Evolutionary conservation across 1,139 yeast species (phyloP).

Genomic region (Taphrina flavorubra): DNA sequence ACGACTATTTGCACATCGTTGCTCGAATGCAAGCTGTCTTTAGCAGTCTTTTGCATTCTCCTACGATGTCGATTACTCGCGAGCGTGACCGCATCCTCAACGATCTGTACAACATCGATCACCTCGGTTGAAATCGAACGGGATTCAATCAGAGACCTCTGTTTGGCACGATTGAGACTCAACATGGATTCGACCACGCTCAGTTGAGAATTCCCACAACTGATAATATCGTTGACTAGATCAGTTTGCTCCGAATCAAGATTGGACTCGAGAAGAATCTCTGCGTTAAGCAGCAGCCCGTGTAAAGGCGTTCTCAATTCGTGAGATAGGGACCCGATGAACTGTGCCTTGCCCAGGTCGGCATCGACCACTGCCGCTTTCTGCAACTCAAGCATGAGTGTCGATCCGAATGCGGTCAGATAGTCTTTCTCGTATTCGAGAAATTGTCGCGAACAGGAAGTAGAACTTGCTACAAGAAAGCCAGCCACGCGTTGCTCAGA

Average conservation of each 20-base stretch:
- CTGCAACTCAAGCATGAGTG: conserved; percentile 20
- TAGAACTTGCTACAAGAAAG: neutral
- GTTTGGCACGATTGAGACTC: neutral
- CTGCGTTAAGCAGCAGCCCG: conserved; percentile 35
- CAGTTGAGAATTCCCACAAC: conserved; percentile 32
- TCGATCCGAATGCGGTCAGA: conserved; percentile 16
- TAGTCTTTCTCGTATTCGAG: neutral
- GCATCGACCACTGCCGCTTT: conserved; percentile 11
- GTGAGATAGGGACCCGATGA: conserved; percentile 29
- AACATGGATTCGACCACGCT: conserved; percentile 32
- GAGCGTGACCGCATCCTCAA: conserved; percentile 17
- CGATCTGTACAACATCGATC: conserved; percentile 14
- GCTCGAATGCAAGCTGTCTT: conserved; percentile 2
- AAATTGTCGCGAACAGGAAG: neutral
- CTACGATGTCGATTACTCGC: conserved; percentile 13
- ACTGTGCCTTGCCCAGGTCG: conserved; percentile 7
- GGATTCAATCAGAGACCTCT: neutral
- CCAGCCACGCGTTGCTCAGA: neutral
- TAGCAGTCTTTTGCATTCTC: neutral
- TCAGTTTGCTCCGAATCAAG: conserved; percentile 20
- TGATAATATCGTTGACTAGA: conserved; percentile 21
- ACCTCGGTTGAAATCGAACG: neutral
- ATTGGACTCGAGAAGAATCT: conserved; percentile 14
- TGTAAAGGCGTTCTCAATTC: conserved; percentile 39
- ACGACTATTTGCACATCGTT: conserved; percentile 3